Percentiles rank a stretch among this genome's conserved stretches.
phyloP scores from a whole-genome alignment of 1,284 basidiomycete species.

The Cryptococcus depauperatus region DNA sequence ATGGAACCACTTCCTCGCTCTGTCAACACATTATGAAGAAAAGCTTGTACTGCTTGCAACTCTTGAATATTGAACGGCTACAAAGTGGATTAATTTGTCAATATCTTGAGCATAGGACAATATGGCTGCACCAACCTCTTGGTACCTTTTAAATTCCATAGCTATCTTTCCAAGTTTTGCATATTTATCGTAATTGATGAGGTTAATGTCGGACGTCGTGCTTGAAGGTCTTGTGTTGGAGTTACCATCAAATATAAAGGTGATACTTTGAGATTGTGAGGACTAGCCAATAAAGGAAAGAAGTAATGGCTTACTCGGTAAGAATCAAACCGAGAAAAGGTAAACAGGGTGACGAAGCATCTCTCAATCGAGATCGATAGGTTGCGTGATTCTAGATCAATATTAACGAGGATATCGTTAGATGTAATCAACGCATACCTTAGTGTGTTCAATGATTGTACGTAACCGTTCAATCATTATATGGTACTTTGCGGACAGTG shows the following conservation, averaged over 20 bases:
- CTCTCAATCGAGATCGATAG: slow-evolving; percentile 74
- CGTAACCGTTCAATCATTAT: slow-evolving; percentile 70
- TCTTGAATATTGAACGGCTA: slow-evolving; percentile 43
- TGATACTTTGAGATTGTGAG: slow-evolving; percentile 50
- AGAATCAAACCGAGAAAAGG: slow-evolving; percentile 70
- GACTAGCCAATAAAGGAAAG: not conserved
- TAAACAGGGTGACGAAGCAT: slow-evolving; percentile 75
- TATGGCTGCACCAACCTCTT: slow-evolving; percentile 48
- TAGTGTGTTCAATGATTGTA: slow-evolving; percentile 78
- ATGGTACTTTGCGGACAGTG: slow-evolving; percentile 76
- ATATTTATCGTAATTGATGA: slow-evolving; percentile 94
- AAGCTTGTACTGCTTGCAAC: slow-evolving; percentile 39
- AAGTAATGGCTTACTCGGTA: slow-evolving; percentile 47
- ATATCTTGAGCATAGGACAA: not conserved
- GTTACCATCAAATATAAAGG: slow-evolving; percentile 93
- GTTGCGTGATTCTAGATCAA: slow-evolving; percentile 47
- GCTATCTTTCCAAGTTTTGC: slow-evolving; percentile 82
- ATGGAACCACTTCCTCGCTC: slow-evolving; percentile 42
- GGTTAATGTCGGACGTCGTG: slow-evolving; percentile 61
- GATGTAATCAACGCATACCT: slow-evolving; percentile 13
- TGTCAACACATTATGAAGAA: slow-evolving; percentile 34
- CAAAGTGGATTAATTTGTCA: not conserved
- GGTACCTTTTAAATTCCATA: slow-evolving; percentile 89
- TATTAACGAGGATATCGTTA: not conserved
- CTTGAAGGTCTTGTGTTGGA: slow-evolving; percentile 76